Evolutionary conservation across 2,329 filamentous ascomycete genomes (phyloP), one percentile per base, ranked within the genome.

Genomic region (Diplodia scrobiculata): DNA sequence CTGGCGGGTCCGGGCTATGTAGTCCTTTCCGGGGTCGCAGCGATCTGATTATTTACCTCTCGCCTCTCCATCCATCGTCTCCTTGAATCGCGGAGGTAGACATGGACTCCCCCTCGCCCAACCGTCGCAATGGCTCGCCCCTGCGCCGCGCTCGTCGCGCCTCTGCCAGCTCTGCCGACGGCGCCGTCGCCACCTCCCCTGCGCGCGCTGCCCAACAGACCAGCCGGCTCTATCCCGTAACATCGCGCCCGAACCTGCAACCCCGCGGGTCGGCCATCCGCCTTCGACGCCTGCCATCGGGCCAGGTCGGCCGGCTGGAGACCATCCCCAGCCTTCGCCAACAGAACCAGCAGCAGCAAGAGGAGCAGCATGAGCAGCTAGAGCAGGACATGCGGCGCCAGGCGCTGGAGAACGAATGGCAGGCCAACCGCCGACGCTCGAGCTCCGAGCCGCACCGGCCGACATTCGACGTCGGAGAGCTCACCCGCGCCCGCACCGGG

Each of bases 401-500:
- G 21, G 41, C 47, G 21, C 29, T 27, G 21, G 53, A 60, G 13
- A 41, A 66, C 32, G 52, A 60, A 27, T 66, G 53, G 64, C 64
- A 66, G 36, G 53, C 64, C 6, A 66, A 53, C 36, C 54, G 65
- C 21, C 65, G 65, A 17, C 65, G 65, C 55, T 62, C 54, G 55
- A 66, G 65, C 58, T 66, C 65, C 3, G 65, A 66, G 38, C 65
- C 65, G 32, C 65, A 66, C 13, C 65, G 65, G n/a, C 64, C 64
- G 34, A 38, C 64, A 5, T 54, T 54, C 38, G 50, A 54, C n/a
- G 48, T 41, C 14, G 65, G n/a, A 10, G 65, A 62, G 34, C 55
- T 55, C 48, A 34, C 29, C 17, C 64, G 48, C 21, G 34, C 17
- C 52, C 53, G 54, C 47, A 59, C 65, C 36, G 36, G 48, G 11